A percentile compares a stretch with the other conserved stretches of the same genome.
Evolutionary conservation across 129 eudicot genomes (phyloP).

Genomic region (Cynara cardunculus): DNA sequence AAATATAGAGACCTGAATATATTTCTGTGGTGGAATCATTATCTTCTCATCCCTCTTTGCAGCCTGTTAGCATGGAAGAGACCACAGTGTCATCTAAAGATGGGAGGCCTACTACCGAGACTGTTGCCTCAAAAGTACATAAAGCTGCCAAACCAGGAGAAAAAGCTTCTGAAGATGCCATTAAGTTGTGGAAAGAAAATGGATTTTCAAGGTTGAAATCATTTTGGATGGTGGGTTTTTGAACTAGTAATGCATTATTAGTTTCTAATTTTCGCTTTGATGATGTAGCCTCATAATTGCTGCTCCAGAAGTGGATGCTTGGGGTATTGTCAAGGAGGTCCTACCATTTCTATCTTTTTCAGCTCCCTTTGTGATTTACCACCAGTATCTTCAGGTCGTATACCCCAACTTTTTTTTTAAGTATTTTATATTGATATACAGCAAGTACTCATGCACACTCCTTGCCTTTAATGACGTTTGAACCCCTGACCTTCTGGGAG

Average conservation of each 20-base stretch:
- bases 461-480: too few relatives aligned
- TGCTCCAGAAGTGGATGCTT: constrained; percentile 79
- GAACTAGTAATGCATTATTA: neutral
- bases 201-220: constrained; percentile 80
- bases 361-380: constrained; percentile 92
- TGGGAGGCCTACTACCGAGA: constrained; percentile 21
- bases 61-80: constrained; percentile 45
- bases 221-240: neutral
- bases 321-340: constrained; percentile 76
- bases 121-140: constrained; percentile 26
- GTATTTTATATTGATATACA: too few relatives aligned
- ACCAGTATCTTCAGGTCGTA: constrained; percentile 80
- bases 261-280: constrained; percentile 4
- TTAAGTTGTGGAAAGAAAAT: constrained; percentile 71
- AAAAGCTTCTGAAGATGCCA: constrained; percentile 60
- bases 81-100: constrained; percentile 21
- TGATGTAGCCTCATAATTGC: constrained; percentile 72
- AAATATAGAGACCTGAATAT: neutral
- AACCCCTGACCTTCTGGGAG: too few relatives aligned
- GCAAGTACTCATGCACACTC: too few relatives aligned
- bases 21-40: constrained; percentile 33
- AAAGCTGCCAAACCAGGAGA: constrained; percentile 74
- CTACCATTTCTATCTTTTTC: constrained; percentile 77
- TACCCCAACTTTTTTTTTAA: neutral
- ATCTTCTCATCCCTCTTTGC: constrained; percentile 24